A percentile compares a stretch with the other conserved stretches of the same genome.
phyloP scores from a whole-genome alignment of 2,329 filamentous ascomycete species.

The Lizonia empirigonia region DNA sequence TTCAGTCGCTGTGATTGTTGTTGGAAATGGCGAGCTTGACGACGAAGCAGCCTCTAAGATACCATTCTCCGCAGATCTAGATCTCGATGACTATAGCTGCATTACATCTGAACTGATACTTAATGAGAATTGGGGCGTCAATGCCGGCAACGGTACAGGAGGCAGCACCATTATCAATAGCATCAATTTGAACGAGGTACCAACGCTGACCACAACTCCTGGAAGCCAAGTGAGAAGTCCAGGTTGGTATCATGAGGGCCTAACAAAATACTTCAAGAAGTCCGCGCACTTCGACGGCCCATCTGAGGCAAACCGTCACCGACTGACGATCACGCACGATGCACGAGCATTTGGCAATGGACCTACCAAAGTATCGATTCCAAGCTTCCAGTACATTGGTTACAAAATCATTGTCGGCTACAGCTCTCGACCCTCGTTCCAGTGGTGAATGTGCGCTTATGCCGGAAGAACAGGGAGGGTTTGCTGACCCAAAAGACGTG shows the following conservation, averaged over 20 bases:
- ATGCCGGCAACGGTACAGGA: constrained; percentile 36
- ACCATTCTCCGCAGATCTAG: constrained; percentile 19
- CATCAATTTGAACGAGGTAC: constrained; percentile 41
- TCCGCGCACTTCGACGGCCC: constrained; percentile 17
- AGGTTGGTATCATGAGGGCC: constrained; percentile 61
- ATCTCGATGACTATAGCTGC: constrained; percentile 17
- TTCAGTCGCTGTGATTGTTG: constrained; percentile 24
- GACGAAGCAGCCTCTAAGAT: constrained; percentile 13
- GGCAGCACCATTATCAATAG: constrained; percentile 44
- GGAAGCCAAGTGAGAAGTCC: constrained; percentile 61
- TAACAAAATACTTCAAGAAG: constrained; percentile 47
- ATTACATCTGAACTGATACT: constrained; percentile 25
- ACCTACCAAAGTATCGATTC: constrained; percentile 21
- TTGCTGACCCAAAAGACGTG: constrained; percentile 19
- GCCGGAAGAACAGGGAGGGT: constrained; percentile 28
- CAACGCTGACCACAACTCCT: constrained; percentile 54
- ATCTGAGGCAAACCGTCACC: constrained; percentile 1
- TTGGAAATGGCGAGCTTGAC: constrained; percentile 24
- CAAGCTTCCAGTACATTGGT: constrained; percentile 23
- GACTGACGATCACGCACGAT: constrained; percentile 22
- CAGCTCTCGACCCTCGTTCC: constrained; percentile 9
- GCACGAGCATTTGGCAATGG: constrained; percentile 19
- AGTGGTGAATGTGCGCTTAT: constrained; percentile 28
- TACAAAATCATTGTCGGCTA: constrained; percentile 17
- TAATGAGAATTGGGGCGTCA: constrained; percentile 27